A percentile compares a stretch with the other conserved stretches of the same genome.
phyloP scores from a whole-genome alignment of 768 basidiomycete genomes.

The Tulasnella sp. region DNA sequence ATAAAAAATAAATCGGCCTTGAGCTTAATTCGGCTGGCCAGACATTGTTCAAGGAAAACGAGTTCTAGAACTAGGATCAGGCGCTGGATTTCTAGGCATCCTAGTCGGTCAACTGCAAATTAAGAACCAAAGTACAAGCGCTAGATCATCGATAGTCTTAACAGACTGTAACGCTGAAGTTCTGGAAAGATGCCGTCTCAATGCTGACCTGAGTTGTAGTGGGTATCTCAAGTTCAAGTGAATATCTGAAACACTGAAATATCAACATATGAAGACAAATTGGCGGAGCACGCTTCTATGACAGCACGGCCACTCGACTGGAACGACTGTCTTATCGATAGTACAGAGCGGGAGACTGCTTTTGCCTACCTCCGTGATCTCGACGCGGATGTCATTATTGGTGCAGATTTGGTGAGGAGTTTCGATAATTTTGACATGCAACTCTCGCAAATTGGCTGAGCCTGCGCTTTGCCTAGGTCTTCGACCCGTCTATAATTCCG shows the following conservation, averaged over 20 bases:
- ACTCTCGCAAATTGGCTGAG: not conserved
- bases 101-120: conserved; percentile 46
- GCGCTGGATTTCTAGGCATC: conserved; percentile 63
- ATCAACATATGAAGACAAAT: conserved; percentile 39
- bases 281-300: conserved; percentile 38
- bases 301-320: conserved; percentile 48
- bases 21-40: conserved; percentile 9
- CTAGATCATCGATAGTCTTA: conserved; percentile 30
- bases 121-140: not conserved
- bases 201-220: conserved; percentile 59
- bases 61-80: conserved; percentile 66
- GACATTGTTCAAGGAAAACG: conserved; percentile 35
- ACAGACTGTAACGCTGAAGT: conserved; percentile 59
- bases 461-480: conserved; percentile 38
- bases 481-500: conserved; percentile 50
- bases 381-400: conserved; percentile 48
- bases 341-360: conserved; percentile 7
- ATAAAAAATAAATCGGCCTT: not conserved
- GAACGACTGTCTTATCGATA: conserved; percentile 41
- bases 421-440: conserved; percentile 11
- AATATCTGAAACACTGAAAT: too few relatives aligned
- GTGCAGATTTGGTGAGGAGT: conserved; percentile 51
- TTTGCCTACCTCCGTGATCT: conserved; percentile 33
- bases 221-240: conserved; percentile 23
- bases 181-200: conserved; percentile 46